Base-by-base conservation (phyloP, 306 rosid genomes). In the Aeschynomene evenia region DNA sequence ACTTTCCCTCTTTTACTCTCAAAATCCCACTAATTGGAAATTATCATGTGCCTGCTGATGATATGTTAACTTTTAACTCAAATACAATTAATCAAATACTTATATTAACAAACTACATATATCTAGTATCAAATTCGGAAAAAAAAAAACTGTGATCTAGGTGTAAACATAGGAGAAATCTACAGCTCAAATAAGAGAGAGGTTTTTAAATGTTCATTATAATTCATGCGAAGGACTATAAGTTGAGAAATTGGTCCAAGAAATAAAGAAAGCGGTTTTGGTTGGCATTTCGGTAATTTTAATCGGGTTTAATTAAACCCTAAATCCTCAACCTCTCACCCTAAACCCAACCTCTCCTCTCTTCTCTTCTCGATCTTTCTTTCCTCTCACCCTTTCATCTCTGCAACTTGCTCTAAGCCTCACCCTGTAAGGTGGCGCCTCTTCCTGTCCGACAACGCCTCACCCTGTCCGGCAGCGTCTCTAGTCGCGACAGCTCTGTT, bases 91-190 rank as follows among this genome's bases (percentile, higher is more conserved):
- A 16, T 7, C 5, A 46, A 68, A 26, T n/a, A 22, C 42, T 20
- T 39, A 1, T 39, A 1, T 11, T 5, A 8, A 24, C n/a, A 37
- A 53, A 61, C 5, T 13, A 10, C 7, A 68, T 14, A 68, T 14
- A 8, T 22, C 4, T 2, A 18, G n/a, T 57, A 40, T 75, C 40
- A 9, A 56, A 39, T 55, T 15, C 13, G 26, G 29, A 61, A 55
- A 51, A 49, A 12, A n/a, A n/a, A n/a, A n/a, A n/a, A n/a, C n/a
- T 10, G 53, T 61, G 61, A 54, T n/a, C 22, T 31, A 61, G 21
- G 37, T 72, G 73, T 81, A 80, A 69, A 68, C 61, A 6, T 11
- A 31, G 57, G 20, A 36, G 46, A 68, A 62, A 6, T 16, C 4
- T 45, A 15, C 12, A 63, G 60, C 53, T 34, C 34, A 26, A 37